phyloP scores from a whole-genome alignment of 2,329 filamentous ascomycete genomes.

The Fusarium hostae region DNA sequence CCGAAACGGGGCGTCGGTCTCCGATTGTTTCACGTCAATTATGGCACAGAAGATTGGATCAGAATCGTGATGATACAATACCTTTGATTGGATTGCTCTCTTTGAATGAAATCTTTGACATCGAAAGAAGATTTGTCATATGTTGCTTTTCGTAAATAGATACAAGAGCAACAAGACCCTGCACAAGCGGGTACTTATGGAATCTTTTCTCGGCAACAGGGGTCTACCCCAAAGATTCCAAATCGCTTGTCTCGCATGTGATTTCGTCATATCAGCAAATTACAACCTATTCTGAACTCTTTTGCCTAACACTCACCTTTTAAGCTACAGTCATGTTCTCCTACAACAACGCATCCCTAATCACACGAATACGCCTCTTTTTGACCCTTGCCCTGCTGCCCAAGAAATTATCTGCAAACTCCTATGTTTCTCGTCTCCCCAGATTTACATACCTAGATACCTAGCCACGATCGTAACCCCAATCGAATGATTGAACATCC shows the following conservation, averaged over 20 bases:
- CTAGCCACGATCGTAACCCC: not conserved
- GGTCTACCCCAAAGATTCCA: constrained; percentile 28
- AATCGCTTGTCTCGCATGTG: constrained; percentile 23
- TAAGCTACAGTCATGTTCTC: not conserved
- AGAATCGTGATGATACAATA: not conserved
- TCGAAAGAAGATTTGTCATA: constrained; percentile 17
- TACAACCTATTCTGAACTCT: not conserved
- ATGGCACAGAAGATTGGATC: not conserved
- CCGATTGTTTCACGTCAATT: not conserved
- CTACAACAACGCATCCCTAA: not conserved
- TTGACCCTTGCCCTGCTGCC: not conserved
- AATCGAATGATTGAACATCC: constrained; percentile 6
- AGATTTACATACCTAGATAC: not conserved
- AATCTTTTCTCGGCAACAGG: constrained; percentile 26
- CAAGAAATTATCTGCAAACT: not conserved
- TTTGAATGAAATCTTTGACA: not conserved
- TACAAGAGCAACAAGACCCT: not conserved
- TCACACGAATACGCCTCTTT: not conserved
- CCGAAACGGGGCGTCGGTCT: not conserved
- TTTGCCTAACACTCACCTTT: not conserved
- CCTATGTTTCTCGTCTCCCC: not conserved
- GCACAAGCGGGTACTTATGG: constrained; percentile 17
- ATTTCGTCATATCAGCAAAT: constrained; percentile 32
- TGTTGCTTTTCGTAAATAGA: not conserved
- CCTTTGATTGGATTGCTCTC: not conserved